Evolutionary conservation across 768 basidiomycete genomes (phyloP).

Genomic region (Cystobasidium onofrii): DNA sequence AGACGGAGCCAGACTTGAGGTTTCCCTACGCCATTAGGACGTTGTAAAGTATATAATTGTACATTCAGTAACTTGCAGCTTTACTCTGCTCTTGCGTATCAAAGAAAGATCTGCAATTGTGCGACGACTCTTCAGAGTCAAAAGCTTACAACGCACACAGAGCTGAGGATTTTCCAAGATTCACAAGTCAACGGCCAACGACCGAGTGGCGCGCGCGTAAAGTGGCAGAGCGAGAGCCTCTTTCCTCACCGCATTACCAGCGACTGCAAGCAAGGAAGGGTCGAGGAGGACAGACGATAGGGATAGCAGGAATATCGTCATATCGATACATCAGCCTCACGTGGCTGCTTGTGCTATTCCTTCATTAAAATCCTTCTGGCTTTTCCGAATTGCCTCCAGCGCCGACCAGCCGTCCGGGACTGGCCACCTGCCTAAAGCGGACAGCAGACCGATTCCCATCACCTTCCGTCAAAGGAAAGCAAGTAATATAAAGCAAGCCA

Average conservation of each 20-base stretch:
- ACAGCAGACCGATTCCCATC: neutral
- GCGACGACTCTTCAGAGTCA: neutral
- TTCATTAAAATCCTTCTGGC: neutral
- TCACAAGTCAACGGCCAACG: neutral
- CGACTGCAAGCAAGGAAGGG: neutral
- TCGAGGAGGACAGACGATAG: neutral
- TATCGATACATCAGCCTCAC: neutral
- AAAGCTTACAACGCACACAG: neutral
- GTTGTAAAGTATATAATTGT: no score
- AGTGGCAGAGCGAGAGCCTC: neutral
- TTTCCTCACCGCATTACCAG: neutral
- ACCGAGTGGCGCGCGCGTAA: neutral
- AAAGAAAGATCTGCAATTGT: neutral
- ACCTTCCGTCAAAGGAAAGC: conserved; percentile 10
- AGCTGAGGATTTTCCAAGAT: neutral
- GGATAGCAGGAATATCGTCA: neutral
- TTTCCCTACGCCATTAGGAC: no score
- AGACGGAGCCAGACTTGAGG: no score
- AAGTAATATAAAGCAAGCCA: neutral
- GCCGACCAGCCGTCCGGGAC: neutral
- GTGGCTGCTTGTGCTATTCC: neutral
- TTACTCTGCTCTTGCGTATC: no score
- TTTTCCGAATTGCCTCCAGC: neutral
- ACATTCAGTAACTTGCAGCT: no score
- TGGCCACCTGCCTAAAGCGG: conserved; percentile 15